Conservation (phyloP, 2,329 filamentous ascomycete species). For the Alternaria burnsii region DNA sequence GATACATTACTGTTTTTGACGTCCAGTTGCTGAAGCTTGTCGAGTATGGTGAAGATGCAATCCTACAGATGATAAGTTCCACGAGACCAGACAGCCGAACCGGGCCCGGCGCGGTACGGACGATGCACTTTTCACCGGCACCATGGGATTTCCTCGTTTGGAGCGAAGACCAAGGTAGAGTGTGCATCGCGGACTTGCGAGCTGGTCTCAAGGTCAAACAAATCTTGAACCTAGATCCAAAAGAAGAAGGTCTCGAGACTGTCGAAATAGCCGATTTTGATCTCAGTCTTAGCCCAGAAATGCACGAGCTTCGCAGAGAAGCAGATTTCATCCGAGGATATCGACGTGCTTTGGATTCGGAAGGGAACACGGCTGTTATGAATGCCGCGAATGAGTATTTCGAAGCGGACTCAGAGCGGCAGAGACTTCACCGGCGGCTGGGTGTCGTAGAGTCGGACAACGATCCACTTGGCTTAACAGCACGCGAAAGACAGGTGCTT, state of each 20-base stretch:
- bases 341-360: constrained; percentile 49
- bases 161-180: constrained; percentile 84
- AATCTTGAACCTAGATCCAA: constrained; percentile 69
- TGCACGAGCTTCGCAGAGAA: constrained; percentile 60
- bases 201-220: constrained; percentile 73
- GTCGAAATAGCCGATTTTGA: constrained; percentile 64
- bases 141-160: constrained; percentile 92
- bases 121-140: constrained; percentile 90
- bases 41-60: constrained; percentile 63
- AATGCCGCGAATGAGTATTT: constrained; percentile 55
- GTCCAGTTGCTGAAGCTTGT: constrained; percentile 56
- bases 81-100: constrained; percentile 72
- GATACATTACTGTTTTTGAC: constrained; percentile 79
- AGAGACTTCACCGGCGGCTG: constrained; percentile 44
- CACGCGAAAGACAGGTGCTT: constrained; percentile 57
- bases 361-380: constrained; percentile 49
- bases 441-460: constrained; percentile 53
- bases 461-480: constrained; percentile 57
- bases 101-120: constrained; percentile 78
- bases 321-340: constrained; percentile 56
- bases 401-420: constrained; percentile 50
- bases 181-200: constrained; percentile 78
- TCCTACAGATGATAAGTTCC: constrained; percentile 79
- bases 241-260: constrained; percentile 64
- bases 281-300: constrained; percentile 41